A percentile compares a stretch with the other conserved stretches of the same genome.
These are phyloP conservation scores for Pseudognaphalium luteoalbum DNA, from an alignment of 129 eudicot species.

Conservation along the genomic window DNA sequence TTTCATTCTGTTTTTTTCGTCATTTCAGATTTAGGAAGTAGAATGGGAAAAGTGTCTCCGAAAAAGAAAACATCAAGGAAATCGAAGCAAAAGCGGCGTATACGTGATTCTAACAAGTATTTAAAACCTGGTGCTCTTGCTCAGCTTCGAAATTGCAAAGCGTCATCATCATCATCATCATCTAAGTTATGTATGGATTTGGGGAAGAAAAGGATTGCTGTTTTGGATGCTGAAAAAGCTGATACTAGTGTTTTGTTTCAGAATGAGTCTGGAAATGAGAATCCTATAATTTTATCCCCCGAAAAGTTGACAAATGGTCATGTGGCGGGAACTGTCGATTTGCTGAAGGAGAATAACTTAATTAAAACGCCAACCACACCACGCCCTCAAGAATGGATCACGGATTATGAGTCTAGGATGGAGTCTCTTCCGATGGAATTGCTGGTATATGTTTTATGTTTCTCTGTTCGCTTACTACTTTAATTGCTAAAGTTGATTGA, in stretches of 20 bases:
- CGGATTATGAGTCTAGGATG: conserved; percentile 67
- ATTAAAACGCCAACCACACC: conserved; percentile 76
- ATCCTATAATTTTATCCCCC: conserved; percentile 53
- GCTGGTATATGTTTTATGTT: conserved; percentile 53
- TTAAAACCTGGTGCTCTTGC: conserved; percentile 90
- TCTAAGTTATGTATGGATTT: conserved; percentile 61
- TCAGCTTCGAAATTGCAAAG: conserved; percentile 70
- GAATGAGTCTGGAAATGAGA: conserved; percentile 26
- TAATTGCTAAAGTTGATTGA: no score
- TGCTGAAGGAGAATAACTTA: conserved; percentile 39
- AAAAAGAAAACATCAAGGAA: conserved; percentile 46
- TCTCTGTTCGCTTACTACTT: background rate
- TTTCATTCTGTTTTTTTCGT: background rate
- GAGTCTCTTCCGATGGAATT: conserved; percentile 85
- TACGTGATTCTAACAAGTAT: conserved; percentile 48
- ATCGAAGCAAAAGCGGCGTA: conserved; percentile 56
- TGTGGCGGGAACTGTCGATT: conserved; percentile 37
- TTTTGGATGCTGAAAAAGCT: conserved; percentile 40
- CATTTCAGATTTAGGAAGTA: background rate
- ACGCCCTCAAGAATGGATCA: conserved; percentile 31
- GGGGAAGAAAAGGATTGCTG: conserved; percentile 81
- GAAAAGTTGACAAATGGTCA: conserved; percentile 34
- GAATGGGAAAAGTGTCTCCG: conserved; percentile 73
- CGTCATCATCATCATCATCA: conserved; percentile 25
- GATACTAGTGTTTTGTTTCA: conserved; percentile 19